These are phyloP conservation scores for Pseudomonodictys pantanalensis DNA, from an alignment of 495 filamentous ascomycete genomes.

Conservation along the genomic window DNA sequence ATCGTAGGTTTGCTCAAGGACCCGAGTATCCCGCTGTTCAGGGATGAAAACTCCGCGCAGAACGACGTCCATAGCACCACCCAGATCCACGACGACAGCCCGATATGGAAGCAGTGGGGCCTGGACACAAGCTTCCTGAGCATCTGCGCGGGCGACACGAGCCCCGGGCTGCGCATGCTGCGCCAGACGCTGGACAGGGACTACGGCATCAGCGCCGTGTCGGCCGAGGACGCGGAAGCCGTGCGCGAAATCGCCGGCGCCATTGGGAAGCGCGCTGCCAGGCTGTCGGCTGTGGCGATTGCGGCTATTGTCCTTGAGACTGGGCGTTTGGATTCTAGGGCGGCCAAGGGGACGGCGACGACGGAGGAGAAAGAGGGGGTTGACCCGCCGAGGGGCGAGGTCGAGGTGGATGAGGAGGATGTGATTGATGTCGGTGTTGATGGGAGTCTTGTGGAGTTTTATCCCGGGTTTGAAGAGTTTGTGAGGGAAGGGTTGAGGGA, in stretches of 20 bases:
- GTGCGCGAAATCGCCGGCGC: slow-evolving; percentile 77
- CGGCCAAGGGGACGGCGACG: slow-evolving; percentile 32
- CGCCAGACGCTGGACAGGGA: slow-evolving; percentile 73
- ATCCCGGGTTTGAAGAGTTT: slow-evolving; percentile 79
- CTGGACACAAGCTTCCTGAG: slow-evolving; percentile 86
- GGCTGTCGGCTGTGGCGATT: slow-evolving; percentile 83
- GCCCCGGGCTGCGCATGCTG: slow-evolving; percentile 58
- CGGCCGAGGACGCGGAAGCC: slow-evolving; percentile 73
- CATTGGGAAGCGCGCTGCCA: slow-evolving; percentile 81
- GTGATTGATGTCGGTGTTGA: slow-evolving; percentile 87
- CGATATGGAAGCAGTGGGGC: slow-evolving; percentile 78
- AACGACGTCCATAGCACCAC: slow-evolving; percentile 69
- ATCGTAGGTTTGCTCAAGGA: slow-evolving; percentile 61
- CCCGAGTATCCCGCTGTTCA: slow-evolving; percentile 62
- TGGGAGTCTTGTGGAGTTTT: slow-evolving; percentile 86
- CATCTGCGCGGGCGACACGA: slow-evolving; percentile 71
- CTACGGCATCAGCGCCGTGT: slow-evolving; percentile 67
- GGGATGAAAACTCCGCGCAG: slow-evolving; percentile 58
- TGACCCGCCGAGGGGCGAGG: slow-evolving; percentile 10
- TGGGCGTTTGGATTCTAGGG: slow-evolving; percentile 57
- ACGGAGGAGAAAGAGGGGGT: slow-evolving; percentile 25
- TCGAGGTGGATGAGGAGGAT: slow-evolving; percentile 47
- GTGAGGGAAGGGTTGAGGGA: slow-evolving; percentile 71
- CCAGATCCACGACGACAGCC: slow-evolving; percentile 58
- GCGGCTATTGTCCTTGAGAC: slow-evolving; percentile 76